These are phyloP conservation scores for Quercus tomentella DNA, from an alignment of 331 rosid genomes.

Conservation along the genomic window DNA sequence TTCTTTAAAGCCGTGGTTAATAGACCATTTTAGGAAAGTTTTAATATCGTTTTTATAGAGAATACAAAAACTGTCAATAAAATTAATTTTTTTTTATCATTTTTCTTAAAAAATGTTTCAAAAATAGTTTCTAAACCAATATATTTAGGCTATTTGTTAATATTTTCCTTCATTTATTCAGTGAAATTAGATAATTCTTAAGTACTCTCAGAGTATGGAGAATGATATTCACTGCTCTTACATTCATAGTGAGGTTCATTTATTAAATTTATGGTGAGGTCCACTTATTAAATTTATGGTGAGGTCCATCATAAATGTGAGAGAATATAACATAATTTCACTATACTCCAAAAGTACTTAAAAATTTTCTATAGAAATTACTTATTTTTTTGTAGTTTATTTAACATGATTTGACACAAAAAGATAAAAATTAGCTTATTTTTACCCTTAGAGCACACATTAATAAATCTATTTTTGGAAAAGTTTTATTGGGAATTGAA, in stretches of 20 bases:
- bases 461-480: too few species aligned
- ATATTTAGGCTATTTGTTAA: too few species aligned
- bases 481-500: too few species aligned
- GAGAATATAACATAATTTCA: accelerated
- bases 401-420: too few species aligned
- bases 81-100: accelerated
- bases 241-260: accelerated
- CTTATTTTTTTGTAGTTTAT: too few species aligned
- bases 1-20: accelerated
- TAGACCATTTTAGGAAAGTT: accelerated
- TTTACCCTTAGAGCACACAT: too few species aligned
- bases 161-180: accelerated
- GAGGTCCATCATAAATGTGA: accelerated
- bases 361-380: too few species aligned
- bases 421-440: too few species aligned
- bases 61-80: accelerated
- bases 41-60: accelerated
- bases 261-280: accelerated
- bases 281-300: too few species aligned
- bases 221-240: accelerated
- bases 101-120: accelerated
- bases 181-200: too few species aligned
- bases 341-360: accelerated
- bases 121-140: too few species aligned
- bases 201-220: accelerated